These are phyloP conservation scores for Aquilaria sinensis DNA, from an alignment of 345 rosid species.

Conservation along the genomic window DNA sequence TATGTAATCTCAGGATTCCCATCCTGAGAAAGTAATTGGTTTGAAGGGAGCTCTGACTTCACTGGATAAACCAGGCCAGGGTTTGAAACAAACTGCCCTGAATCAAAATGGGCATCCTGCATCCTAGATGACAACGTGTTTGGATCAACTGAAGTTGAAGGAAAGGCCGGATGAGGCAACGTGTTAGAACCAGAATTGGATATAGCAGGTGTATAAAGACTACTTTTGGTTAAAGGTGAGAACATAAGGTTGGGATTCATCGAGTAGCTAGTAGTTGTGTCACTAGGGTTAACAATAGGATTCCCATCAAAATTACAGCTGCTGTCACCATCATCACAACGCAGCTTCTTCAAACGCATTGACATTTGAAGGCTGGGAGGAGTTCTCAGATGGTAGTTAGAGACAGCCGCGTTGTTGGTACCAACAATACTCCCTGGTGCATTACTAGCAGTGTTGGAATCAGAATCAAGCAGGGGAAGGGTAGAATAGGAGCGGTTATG, in stretches of 20 bases:
- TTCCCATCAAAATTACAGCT: not conserved
- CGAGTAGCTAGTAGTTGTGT: not conserved
- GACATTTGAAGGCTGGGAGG: conserved; percentile 48
- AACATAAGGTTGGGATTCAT: conserved; percentile 15
- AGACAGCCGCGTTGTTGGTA: no score
- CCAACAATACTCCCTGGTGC: not conserved
- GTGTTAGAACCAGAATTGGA: conserved; percentile 13
- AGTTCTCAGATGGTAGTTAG: conserved; percentile 28
- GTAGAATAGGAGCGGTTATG: conserved; percentile 22
- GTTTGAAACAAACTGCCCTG: conserved; percentile 22
- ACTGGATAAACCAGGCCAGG: conserved; percentile 20
- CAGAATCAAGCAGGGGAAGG: conserved; percentile 38
- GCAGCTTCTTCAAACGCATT: conserved; percentile 27
- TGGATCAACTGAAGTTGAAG: conserved; percentile 22
- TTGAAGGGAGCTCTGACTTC: conserved; percentile 74
- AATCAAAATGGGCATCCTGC: conserved; percentile 21
- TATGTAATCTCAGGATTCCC: conserved; percentile 14
- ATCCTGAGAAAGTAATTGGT: conserved; percentile 37
- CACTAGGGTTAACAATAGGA: not conserved
- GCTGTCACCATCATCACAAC: not conserved
- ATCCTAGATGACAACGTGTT: conserved; percentile 10
- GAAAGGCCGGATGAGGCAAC: conserved; percentile 11
- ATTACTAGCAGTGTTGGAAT: conserved; percentile 5
- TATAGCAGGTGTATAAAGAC: conserved; percentile 14
- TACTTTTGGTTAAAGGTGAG: conserved; percentile 21